Evolutionary conservation across 2,329 filamentous ascomycete genomes (phyloP), one percentile per base, ranked within the genome.

Genomic region (Sporothrix variecibatus): DNA sequence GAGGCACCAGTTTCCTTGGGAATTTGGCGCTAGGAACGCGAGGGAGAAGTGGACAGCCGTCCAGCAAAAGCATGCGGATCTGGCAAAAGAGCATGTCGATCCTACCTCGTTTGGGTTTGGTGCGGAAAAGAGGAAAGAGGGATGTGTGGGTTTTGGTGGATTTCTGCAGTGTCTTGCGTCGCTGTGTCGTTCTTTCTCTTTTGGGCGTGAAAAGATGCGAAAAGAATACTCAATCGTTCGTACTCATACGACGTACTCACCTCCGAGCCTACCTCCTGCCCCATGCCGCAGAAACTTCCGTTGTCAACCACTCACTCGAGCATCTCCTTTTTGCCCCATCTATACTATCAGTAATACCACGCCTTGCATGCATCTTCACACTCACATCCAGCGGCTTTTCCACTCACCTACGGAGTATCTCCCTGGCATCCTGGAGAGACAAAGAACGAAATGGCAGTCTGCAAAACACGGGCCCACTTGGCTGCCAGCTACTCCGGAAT

Each of bases 51-150:
- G 69, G 69, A 71, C 23, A 31, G 12, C 68, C 4, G 4, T 31
- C 43, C n/a, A 70, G 20, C 49, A 46, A 40, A 58, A 60, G 9
- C 31, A 64, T 72, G 71, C 58, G 71, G 58, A 65, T 65, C 58
- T 65, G 58, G 58, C 70, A 72, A 40, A 72, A 67, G 20, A 9
- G 28, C 31, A 51, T 72, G 71, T 34, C 64, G 71, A 73, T 73
- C 71, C 12, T 68, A 12, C 34, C 71, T 60, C 6, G 12, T 51
- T 20, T 2, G 12, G 62, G 49, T 58, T 60, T 73, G 71, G 71
- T 46, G 34, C 9, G 38, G 9, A 1, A 15, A 26, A 20, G 8
- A 20, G 51, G 38, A 71, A n/a, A 53, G 38, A 17, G 40, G 58
- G 43, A 8, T 49, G 56, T 34, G 58, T 46, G 69, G 53, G n/a